Evolutionary conservation across 1,284 basidiomycete genomes (phyloP), one percentile per base, ranked within the genome.

Genomic region (Wallemia hederae): DNA sequence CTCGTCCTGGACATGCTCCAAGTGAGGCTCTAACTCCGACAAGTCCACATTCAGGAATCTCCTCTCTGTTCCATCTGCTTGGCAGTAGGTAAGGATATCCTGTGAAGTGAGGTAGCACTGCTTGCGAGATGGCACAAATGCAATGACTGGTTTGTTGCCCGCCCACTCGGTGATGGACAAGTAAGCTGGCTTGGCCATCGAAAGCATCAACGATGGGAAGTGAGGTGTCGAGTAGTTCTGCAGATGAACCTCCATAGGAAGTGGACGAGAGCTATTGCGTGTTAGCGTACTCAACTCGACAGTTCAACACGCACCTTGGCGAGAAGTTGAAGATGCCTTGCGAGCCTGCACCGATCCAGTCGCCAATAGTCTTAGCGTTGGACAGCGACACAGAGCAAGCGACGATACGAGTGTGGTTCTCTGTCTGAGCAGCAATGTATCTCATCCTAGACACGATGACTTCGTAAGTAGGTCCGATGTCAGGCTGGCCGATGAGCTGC

Each of bases 171-270:
- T 75, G 65, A 97, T 87, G 27, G 91, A 82, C 17, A 98, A 78
- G 69, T 97, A 98, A 0, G 91, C 87, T 0, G 92, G 94, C 70
- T 98, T 98, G 26, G 91, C 92, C 94, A 98, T 98, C 29, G 90
- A 80, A 62, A 98, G 86, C 92, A 99, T 98, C 61, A 98, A 75
- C 0, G 88, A 94, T 0, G 94, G 91, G 80, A 94, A 97, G 68
- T 98, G 94, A 11, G 91, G 87, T 55, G 94, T 87, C 57, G 79
- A 81, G 76, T 96, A 98, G 58, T 83, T 89, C 69, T 97, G 92
- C 7, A 98, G 74, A 67, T 98, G 92, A 59, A 98, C 92, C 65
- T 98, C 91, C 80, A 98, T 85, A 63, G 96, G 91, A 1, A 96
- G 74, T 1, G 90, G 90, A 28, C 92, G 83, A 22, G 92, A 88